phyloP scores from a whole-genome alignment of 2,329 filamentous ascomycete species.

The Trichoderma brevicompactum region DNA sequence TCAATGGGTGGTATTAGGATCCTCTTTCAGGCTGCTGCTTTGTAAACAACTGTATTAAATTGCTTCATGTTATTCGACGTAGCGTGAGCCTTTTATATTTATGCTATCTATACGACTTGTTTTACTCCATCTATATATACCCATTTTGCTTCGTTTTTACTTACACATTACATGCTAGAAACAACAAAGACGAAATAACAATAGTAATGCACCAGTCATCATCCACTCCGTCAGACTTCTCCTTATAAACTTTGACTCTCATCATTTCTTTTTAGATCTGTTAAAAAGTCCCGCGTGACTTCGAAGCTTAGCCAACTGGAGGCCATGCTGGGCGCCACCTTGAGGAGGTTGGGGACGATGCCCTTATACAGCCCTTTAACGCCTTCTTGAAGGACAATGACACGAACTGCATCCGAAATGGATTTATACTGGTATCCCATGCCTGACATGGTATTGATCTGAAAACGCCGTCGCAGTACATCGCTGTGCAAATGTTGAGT shows the following conservation, averaged over 20 bases:
- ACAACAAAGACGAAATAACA: not conserved
- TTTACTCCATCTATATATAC: slow-evolving; percentile 23
- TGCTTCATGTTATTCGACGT: not conserved
- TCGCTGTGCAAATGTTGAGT: slow-evolving; percentile 60
- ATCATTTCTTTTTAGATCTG: slow-evolving; percentile 55
- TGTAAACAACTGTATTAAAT: not conserved
- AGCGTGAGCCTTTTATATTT: slow-evolving; percentile 24
- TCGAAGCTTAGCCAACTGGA: slow-evolving; percentile 98
- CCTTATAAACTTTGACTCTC: slow-evolving; percentile 16
- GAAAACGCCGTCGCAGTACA: slow-evolving; percentile 89
- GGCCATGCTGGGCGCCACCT: slow-evolving; percentile 98
- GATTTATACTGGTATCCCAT: slow-evolving; percentile 96
- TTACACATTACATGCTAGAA: slow-evolving; percentile 14
- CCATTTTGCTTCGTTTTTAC: slow-evolving; percentile 19
- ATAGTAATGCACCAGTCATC: not conserved
- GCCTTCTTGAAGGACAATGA: slow-evolving; percentile 85
- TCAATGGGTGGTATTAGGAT: no score
- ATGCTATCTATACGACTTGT: slow-evolving; percentile 16
- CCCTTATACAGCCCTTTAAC: slow-evolving; percentile 90
- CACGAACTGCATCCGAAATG: slow-evolving; percentile 78
- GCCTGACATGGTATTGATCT: slow-evolving; percentile 98
- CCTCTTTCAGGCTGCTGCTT: not conserved
- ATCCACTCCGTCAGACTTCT: not conserved
- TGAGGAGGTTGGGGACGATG: slow-evolving; percentile 91
- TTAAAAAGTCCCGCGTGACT: slow-evolving; percentile 83